phyloP scores from a whole-genome alignment of 805 yeast genomes.

The Pichia deserticola region DNA sequence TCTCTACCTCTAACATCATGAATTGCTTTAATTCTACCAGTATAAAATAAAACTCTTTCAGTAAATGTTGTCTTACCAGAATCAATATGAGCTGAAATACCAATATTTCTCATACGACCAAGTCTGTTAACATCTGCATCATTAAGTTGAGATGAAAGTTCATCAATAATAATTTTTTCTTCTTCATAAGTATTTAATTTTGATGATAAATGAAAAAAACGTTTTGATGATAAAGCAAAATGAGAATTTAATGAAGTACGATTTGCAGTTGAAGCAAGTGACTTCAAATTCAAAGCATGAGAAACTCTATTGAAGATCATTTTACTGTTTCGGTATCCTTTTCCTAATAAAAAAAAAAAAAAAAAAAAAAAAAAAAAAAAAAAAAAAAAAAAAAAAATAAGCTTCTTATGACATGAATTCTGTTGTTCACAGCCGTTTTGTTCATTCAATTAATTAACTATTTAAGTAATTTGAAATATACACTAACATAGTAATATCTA shows the following conservation, averaged over 20 bases:
- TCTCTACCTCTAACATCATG: conserved; percentile 97
- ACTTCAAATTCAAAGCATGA: conserved; percentile 5
- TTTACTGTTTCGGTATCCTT: not conserved
- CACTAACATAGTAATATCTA: too few relatives aligned
- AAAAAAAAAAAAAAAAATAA: too few relatives aligned
- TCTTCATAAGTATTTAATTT: conserved; percentile 49
- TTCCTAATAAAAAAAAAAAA: not conserved
- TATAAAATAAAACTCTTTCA: conserved; percentile 91
- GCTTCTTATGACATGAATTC: too few relatives aligned
- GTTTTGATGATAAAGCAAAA: conserved; percentile 3
- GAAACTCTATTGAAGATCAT: conserved; percentile 5
- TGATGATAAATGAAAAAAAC: conserved; percentile 30
- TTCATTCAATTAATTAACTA: too few relatives aligned
- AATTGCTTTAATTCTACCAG: conserved; percentile 94
- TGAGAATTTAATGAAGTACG: conserved; percentile 1
- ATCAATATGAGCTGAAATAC: conserved; percentile 96
- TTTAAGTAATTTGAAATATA: too few relatives aligned
- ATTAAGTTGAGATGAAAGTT: conserved; percentile 41
- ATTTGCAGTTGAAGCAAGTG: conserved; percentile 1
- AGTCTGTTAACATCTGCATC: conserved; percentile 47
- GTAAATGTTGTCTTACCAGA: conserved; percentile 98
- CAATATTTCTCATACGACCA: conserved; percentile 76
- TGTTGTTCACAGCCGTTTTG: too few relatives aligned
- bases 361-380: too few relatives aligned
- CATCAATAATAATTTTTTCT: conserved; percentile 62